Conservation (phyloP, 371 early-diverging fungal genomes). For the Chytridium lagenaria region DNA sequence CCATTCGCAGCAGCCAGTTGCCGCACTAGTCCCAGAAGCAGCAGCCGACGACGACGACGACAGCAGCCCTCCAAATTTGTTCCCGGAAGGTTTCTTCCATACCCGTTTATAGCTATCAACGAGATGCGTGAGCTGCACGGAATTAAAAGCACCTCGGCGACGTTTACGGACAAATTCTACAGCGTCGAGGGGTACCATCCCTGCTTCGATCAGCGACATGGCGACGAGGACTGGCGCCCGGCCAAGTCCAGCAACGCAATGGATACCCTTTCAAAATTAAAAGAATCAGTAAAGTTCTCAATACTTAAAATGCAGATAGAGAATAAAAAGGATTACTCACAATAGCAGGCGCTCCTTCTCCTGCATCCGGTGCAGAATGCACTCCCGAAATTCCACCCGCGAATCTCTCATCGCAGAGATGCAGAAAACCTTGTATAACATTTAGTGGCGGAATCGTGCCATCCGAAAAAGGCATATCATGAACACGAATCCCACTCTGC, state of each 20-base stretch:
- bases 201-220: conserved; percentile 74
- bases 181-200: conserved; percentile 75
- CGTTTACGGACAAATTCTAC: conserved; percentile 69
- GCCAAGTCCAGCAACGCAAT: conserved; percentile 80
- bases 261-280: conserved; percentile 53
- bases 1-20: background rate
- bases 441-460: conserved; percentile 44
- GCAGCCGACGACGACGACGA: background rate
- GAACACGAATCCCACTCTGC: conserved; percentile 39
- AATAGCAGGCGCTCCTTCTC: background rate
- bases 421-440: conserved; percentile 35
- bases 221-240: conserved; percentile 79
- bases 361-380: conserved; percentile 2
- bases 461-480: conserved; percentile 50
- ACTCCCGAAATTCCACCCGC: conserved; percentile 29
- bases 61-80: conserved; percentile 4
- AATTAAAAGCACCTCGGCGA: conserved; percentile 75
- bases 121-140: conserved; percentile 62
- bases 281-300: background rate
- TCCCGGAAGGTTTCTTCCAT: conserved; percentile 27
- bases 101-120: conserved; percentile 48
- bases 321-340: background rate
- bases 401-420: conserved; percentile 42
- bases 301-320: too few relatives aligned
- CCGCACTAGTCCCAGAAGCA: background rate